Base-by-base conservation (phyloP, 2,329 filamentous ascomycete genomes). In the Claviceps paspali region DNA sequence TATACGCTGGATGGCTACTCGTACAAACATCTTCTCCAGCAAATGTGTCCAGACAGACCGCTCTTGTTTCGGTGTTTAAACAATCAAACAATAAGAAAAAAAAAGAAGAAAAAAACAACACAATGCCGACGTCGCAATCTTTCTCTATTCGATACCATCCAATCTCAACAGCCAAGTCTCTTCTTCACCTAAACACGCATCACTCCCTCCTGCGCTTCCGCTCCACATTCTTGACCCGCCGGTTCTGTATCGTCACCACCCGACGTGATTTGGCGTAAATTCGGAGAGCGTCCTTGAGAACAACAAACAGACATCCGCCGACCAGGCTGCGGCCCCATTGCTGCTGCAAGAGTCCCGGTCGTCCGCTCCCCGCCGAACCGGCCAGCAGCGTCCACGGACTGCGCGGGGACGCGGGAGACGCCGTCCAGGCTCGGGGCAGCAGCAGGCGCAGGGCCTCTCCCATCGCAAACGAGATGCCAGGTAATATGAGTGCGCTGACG, bases 301-400 rank as follows among this genome's bases (percentile, higher is more conserved):
- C 77, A 12, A 96, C 78, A 49, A 88, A 94, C 15, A 93, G 60
- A 52, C 84, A 91, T 0, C 91, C 91, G 1, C 91, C 91, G 1
- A 91, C 70, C 3, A 98, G 65, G 50, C 83, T 95, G 39, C 91
- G 70, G 1, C 86, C 91, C 85, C 91, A 96, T 41, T 79, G 76
- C 47, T 82, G 74, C 51, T 91, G 82, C 23, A 98, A 56, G 19
- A 96, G 64, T 0, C 82, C 79, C 0, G 73, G 72, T 3, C 70
- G 63, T 26, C 64, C 43, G 9, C 44, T n/a, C n/a, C n/a, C n/a
- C n/a, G n/a, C 45, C 12, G 42, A 33, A 3, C 45, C 46, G 1
- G 30, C 15, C 8, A 45, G 40, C 3, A 44, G 40, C 22, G 44
- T 39, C 46, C 49, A 55, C 10, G 45, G 40, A 36, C 41, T 49